Evolutionary conservation across 768 basidiomycete species (phyloP), one percentile per base, ranked within the genome.

Genomic region (Rhizopogon vinicolor): DNA sequence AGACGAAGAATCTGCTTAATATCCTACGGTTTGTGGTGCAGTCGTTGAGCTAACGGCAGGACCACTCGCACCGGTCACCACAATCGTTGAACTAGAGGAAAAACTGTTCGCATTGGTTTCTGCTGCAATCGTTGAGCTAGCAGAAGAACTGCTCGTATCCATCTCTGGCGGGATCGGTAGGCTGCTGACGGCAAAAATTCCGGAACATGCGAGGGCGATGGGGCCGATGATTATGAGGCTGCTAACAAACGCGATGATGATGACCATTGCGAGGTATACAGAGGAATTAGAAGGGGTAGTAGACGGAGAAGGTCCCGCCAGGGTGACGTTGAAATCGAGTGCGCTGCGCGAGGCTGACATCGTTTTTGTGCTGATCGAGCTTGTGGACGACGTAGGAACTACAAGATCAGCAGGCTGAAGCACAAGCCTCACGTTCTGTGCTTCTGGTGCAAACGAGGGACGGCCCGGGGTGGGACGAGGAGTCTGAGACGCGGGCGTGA

Each of bases 371-470:
- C 52, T 41, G 7, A 56, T 42, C n/a, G n/a, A 57, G 22, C 28
- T 33, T 19, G n/a, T 31, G 14, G 44, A 13, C 7, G 51, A 43
- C 14, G 61, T 56, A 10, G 63, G 63, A 12, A 69, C 64, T 46
- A 70, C 69, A 31, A 72, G 73, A 5, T 65, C 55, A 4, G 63
- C 63, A 7, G 82, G 76, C 3, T 74, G 73, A 65, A 84, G 85
- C 22, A 80, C 68, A n/a, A 87, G 72, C 0, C 77, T 77, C 6
- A 84, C 82, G 53, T 78, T 78, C 31, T 55, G 57, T 25, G 58
- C 53, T 22, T 60, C 58, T 29, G 64, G 54, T 13, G 58, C 52
- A 25, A 55, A 18, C 13, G 29, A 19, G 12, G 35, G 25, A 48
- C 31, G 7, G 31, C 31, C 31, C 6, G 31, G 7, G 7, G 50